Percentiles rank a stretch among this genome's conserved stretches.
These are phyloP conservation scores for Brasilioporus rufonigricans DNA, from an alignment of 768 basidiomycete genomes.

Conservation along the genomic window DNA sequence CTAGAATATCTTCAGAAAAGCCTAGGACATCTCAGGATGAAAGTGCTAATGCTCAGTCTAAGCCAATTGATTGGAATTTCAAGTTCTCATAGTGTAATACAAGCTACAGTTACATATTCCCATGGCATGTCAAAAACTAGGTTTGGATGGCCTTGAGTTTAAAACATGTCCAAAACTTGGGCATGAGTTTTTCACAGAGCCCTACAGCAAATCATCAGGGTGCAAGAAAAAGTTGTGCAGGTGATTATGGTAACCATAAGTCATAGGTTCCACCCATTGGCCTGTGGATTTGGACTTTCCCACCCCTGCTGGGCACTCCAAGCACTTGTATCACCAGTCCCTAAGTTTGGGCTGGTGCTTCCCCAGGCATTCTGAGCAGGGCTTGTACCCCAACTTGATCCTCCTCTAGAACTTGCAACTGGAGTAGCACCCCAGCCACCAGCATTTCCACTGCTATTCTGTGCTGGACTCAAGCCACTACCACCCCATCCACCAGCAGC, in stretches of 20 bases:
- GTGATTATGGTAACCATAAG: background rate
- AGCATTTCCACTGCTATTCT: slow-evolving; percentile 21
- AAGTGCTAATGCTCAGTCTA: too few species aligned
- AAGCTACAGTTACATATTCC: too few species aligned
- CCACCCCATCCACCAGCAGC: slow-evolving; percentile 32
- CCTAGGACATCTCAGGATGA: too few species aligned
- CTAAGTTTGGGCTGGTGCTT: slow-evolving; percentile 30
- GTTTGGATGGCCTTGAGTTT: too few species aligned
- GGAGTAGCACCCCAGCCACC: slow-evolving; percentile 26
- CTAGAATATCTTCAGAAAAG: too few species aligned
- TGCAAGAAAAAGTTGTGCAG: too few species aligned
- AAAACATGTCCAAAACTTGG: too few species aligned
- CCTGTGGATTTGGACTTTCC: slow-evolving; percentile 47
- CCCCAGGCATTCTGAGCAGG: slow-evolving; percentile 38
- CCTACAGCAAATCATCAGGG: too few species aligned
- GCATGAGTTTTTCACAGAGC: too few species aligned
- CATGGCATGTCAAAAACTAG: too few species aligned
- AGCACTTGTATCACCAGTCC: slow-evolving; percentile 11
- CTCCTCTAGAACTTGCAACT: slow-evolving; percentile 22
- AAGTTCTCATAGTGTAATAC: too few species aligned
- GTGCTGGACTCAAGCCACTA: slow-evolving; percentile 23
- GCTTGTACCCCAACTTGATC: slow-evolving; percentile 31
- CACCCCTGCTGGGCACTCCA: slow-evolving; percentile 43
- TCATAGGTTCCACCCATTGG: slow-evolving; percentile 54
- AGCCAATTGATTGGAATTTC: too few species aligned